Conservation (phyloP, 306 rosid species). For the Malus orientalis region DNA sequence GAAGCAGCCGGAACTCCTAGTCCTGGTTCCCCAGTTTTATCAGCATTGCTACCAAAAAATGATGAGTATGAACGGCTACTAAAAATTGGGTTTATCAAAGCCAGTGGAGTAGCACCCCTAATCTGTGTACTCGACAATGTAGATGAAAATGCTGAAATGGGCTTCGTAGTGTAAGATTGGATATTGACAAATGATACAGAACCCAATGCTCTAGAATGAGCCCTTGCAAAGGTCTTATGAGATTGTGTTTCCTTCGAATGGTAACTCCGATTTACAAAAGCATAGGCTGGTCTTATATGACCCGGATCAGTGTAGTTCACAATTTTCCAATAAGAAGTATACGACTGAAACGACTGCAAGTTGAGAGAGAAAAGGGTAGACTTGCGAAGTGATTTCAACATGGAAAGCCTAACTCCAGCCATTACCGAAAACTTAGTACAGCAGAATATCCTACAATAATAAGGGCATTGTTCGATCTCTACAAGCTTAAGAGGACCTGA, state of each 20-base stretch:
- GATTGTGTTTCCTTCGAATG: constrained; percentile 16
- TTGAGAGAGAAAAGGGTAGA: constrained; percentile 23
- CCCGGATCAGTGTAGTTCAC: constrained; percentile 3
- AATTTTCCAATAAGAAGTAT: constrained; percentile 15
- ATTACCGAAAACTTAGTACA: constrained; percentile 27
- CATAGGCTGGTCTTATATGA: constrained; percentile 25
- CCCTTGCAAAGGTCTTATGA: not conserved
- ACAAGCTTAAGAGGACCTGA: not conserved
- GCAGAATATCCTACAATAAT: not conserved
- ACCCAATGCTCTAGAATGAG: constrained; percentile 6
- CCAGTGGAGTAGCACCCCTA: constrained; percentile 24
- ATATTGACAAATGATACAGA: constrained; percentile 14
- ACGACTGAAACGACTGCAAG: constrained; percentile 13
- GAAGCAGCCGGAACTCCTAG: constrained; percentile 40
- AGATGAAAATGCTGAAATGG: constrained; percentile 18
- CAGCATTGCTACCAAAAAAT: constrained; percentile 35
- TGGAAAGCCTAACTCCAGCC: constrained; percentile 41
- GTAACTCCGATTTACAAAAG: constrained; percentile 12
- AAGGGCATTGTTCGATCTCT: not conserved
- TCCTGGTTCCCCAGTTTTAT: constrained; percentile 25
- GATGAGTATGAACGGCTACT: constrained; percentile 37
- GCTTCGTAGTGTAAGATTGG: constrained; percentile 13
- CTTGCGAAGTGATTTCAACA: constrained; percentile 26
- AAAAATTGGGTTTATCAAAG: constrained; percentile 17
- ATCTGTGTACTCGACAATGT: constrained; percentile 16